Base-by-base conservation (phyloP, 1,284 basidiomycete species). In the Fomes fomentarius region DNA sequence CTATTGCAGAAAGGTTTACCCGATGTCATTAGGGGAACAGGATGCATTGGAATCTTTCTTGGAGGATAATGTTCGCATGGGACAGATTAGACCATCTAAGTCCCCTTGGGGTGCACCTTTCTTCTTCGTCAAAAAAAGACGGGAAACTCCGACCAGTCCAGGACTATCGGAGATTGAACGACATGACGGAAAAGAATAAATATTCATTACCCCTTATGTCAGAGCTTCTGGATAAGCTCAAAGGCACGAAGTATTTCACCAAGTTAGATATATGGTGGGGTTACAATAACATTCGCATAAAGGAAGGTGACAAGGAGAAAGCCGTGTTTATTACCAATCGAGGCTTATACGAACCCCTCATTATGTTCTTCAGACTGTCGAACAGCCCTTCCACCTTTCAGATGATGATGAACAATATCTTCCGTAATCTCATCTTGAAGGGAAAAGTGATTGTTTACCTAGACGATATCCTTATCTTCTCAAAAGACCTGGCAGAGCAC, bases 61-160 rank as follows among this genome's bases (percentile, higher is more conserved):
- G 7, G 30, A n/a, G n/a, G n/a, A n/a, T n/a, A n/a, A n/a, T n/a
- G n/a, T n/a, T n/a, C n/a, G n/a, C n/a, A n/a, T n/a, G 30, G 30
- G 30, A 14, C 30, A 14, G 30, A 31, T 31, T 8, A 31, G 30
- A 31, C 30, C 30, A 31, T 31, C 30, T 9, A 47, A 53, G 62
- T 21, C 30, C 10, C 62, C 65, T 2, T 58, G 63, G 22, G 68
- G 52, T 0, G 55, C 72, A 0, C 69, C 73, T 0, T 60, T 75
- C 39, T 65, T 77, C 12, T 77, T 76, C 51, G 66, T 74, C 26
- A 67, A 68, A 43, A 78, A 75, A 75, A 57, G 73, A 76, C 51
- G 69, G 56, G 6, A 48, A 53, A 0, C 57, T 74, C 0, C 58
- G 70, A 1, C 56, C 63, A 63, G 50, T n/a, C n/a, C n/a, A n/a